Evolutionary conservation across 768 basidiomycete species (phyloP).

Genomic region (Tulasnella sp.): DNA sequence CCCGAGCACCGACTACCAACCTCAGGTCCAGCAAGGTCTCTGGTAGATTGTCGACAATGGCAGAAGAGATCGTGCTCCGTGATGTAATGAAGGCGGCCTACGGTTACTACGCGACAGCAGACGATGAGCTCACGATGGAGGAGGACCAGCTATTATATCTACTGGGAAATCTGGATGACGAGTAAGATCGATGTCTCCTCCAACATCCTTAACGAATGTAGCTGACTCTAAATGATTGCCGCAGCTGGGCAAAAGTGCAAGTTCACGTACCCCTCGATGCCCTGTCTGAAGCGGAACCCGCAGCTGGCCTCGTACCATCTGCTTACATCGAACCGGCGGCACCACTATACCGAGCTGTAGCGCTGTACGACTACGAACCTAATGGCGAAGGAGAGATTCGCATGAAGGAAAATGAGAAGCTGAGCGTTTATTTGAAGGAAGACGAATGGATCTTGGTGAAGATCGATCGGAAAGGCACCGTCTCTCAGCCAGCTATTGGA

Average conservation of each 20-base stretch:
- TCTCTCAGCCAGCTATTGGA: constrained; percentile 56
- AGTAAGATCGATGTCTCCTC: constrained; percentile 47
- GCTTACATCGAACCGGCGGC: constrained; percentile 80
- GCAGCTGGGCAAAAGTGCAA: constrained; percentile 95
- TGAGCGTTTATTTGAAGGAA: constrained; percentile 73
- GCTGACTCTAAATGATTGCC: not conserved
- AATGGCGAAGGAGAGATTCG: constrained; percentile 70
- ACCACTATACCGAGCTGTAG: constrained; percentile 63
- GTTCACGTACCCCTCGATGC: constrained; percentile 49
- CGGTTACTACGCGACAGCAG: constrained; percentile 78
- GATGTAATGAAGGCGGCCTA: constrained; percentile 92
- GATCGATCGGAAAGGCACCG: constrained; percentile 52
- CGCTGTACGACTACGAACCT: constrained; percentile 80
- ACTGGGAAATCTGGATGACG: constrained; percentile 80
- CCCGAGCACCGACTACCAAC: not conserved
- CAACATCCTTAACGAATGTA: not conserved
- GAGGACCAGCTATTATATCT: constrained; percentile 86
- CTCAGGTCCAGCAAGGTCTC: not conserved
- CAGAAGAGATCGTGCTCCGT: constrained; percentile 1
- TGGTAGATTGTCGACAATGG: constrained; percentile 6
- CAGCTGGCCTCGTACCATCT: constrained; percentile 66
- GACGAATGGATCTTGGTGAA: constrained; percentile 86
- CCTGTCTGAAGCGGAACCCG: constrained; percentile 48
- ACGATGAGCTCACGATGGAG: constrained; percentile 82
- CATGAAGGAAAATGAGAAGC: constrained; percentile 67